Evolutionary conservation across 768 basidiomycete species (phyloP), one percentile per base, ranked within the genome.

Genomic region (Kwoniella dejecticola): DNA sequence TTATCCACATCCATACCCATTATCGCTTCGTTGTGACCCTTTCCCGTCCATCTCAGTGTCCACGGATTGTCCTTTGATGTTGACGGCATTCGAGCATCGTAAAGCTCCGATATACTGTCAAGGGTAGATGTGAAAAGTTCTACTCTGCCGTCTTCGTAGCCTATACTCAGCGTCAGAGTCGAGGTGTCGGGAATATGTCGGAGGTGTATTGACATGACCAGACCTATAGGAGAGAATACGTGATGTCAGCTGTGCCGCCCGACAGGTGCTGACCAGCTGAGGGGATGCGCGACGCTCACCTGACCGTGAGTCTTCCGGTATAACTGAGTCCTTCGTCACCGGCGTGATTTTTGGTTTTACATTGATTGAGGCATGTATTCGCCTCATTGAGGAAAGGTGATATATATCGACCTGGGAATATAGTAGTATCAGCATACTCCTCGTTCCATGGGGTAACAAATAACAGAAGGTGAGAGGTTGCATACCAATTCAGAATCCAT

Each of bases 111-210:
- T 21, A 48, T 33, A 8, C 24, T 6, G 26, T 45, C 19, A 3
- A 52, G 6, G 0, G 61, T 23, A n/a, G 55, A 38, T 4, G 19
- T 21, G 30, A 41, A 87, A 31, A 92, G 77, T 21, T 84, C 84
- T n/a, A 96, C 87, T n/a, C 84, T 82, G 0, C 95, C 94, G 61
- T 88, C 87, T 79, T 99, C 95, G 75, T 91, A 95, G 0, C 85
- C 90, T 38, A 85, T 83, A 0, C 94, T 75, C 4, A 95, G 77
- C 1, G 85, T 82, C 3, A 94, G 81, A 17, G 48, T 42, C 10
- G 45, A 41, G 8, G 47, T 21, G n/a, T 40, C 31, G 27, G 55
- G 60, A 11, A 52, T 45, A 40, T 80, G 77, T 53, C 85, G 86
- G 1, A 96, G 80, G 70, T 90, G 87, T 63, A 93, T 75, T 0